Evolutionary conservation across 305 asterid species (phyloP).

Genomic region (Nicotiana rustica): DNA sequence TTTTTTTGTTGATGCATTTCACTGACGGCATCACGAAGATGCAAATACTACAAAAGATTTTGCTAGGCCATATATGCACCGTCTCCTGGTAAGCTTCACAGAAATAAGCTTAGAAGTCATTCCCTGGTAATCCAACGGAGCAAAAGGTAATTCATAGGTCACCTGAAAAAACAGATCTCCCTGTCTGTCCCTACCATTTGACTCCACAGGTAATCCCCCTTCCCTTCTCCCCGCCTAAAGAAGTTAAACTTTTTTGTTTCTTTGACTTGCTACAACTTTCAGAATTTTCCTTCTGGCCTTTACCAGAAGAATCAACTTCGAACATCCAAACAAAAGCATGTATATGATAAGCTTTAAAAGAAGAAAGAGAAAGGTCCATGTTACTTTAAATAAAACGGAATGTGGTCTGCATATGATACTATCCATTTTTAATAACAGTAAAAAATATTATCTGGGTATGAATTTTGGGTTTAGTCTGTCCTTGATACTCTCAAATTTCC

Average conservation of each 20-base stretch:
- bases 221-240: not conserved
- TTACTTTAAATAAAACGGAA: not conserved
- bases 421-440: not conserved
- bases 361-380: not conserved
- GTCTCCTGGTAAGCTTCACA: constrained; percentile 5
- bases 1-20: too few species aligned
- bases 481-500: not conserved
- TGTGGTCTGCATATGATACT: not conserved
- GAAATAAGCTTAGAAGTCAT: not conserved
- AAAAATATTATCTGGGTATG: not conserved
- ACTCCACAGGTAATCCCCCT: not conserved
- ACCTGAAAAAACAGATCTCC: constrained; percentile 18
- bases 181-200: not conserved
- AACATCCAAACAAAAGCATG: constrained; percentile 16
- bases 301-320: constrained; percentile 14
- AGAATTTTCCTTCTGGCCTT: not conserved
- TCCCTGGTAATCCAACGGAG: not conserved
- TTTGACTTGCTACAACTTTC: not conserved
- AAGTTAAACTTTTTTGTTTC: not conserved
- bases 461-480: not conserved
- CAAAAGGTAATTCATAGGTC: not conserved
- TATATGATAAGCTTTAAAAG: not conserved
- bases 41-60: not conserved
- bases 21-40: too few species aligned
- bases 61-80: not conserved